Evolutionary conservation across 2,329 filamentous ascomycete genomes (phyloP).

Genomic region (Cytospora paraplurivora): DNA sequence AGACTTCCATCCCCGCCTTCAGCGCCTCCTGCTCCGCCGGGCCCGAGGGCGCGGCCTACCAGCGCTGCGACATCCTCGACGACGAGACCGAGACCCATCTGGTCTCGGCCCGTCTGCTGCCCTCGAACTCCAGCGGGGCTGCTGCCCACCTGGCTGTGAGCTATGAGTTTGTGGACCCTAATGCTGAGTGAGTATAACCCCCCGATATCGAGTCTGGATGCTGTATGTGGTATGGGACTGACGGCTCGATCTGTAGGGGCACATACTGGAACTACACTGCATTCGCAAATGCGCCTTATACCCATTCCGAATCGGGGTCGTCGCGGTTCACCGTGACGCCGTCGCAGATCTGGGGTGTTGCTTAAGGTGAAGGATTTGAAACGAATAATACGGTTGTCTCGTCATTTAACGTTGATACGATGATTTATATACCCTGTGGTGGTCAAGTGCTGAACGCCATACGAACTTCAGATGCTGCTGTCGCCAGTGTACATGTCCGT

Average conservation of each 20-base stretch:
- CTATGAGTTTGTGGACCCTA: constrained; percentile 22
- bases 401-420: not conserved
- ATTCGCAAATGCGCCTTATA: constrained; percentile 8
- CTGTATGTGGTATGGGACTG: constrained; percentile 1
- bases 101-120: constrained; percentile 22
- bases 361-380: not conserved
- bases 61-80: constrained; percentile 16
- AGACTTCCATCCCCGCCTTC: constrained; percentile 3
- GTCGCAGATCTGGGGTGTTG: constrained; percentile 23
- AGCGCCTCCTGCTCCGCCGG: constrained; percentile 19
- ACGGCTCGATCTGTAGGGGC: constrained; percentile 1
- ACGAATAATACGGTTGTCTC: not conserved
- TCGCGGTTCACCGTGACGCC: constrained; percentile 16
- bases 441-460: constrained; percentile 19
- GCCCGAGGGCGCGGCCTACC: constrained; percentile 13
- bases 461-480: not conserved
- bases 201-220: not conserved
- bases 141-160: constrained; percentile 24
- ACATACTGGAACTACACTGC: constrained; percentile 26
- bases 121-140: constrained; percentile 17
- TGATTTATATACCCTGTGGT: not conserved
- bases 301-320: constrained; percentile 1
- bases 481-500: not conserved
- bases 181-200: constrained; percentile 12
- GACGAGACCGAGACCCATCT: constrained; percentile 1